Evolutionary conservation across 768 basidiomycete genomes (phyloP).

Genomic region (Rhodotorula kratochvilovae): DNA sequence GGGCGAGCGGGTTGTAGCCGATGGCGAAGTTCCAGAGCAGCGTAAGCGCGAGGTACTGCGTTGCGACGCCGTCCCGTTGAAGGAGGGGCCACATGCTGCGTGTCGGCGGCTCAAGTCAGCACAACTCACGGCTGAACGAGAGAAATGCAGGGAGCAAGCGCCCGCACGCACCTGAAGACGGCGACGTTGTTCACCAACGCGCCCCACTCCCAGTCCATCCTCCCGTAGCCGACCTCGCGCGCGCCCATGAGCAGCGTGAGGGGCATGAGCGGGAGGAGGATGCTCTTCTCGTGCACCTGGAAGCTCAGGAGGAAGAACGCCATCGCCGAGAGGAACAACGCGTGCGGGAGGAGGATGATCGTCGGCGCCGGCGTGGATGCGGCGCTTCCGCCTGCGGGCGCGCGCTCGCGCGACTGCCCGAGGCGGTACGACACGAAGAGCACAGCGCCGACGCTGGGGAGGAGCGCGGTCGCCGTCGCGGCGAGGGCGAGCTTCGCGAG

Average conservation of each 20-base stretch:
- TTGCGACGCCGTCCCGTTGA: slow-evolving; percentile 66
- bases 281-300: slow-evolving; percentile 93
- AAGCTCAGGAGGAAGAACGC: slow-evolving; percentile 96
- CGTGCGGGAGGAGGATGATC: slow-evolving; percentile 69
- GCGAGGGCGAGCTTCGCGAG: slow-evolving; percentile 58
- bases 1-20: slow-evolving; percentile 64
- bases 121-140: too few relatives aligned
- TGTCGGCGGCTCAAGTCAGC: background rate
- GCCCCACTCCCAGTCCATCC: slow-evolving; percentile 65
- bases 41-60: slow-evolving; percentile 67
- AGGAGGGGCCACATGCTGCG: slow-evolving; percentile 87
- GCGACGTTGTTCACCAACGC: slow-evolving; percentile 74
- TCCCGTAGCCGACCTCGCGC: slow-evolving; percentile 45
- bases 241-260: slow-evolving; percentile 66
- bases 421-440: slow-evolving; percentile 32
- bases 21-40: slow-evolving; percentile 77
- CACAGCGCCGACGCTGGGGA: slow-evolving; percentile 48
- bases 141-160: too few relatives aligned
- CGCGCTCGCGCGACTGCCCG: background rate
- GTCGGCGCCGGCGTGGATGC: slow-evolving; percentile 56
- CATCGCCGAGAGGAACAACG: slow-evolving; percentile 72
- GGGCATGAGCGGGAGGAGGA: slow-evolving; percentile 78
- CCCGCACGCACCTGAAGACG: slow-evolving; percentile 79
- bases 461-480: slow-evolving; percentile 67
- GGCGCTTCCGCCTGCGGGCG: background rate